A percentile compares a stretch with the other conserved stretches of the same genome.
phyloP scores from a whole-genome alignment of 768 basidiomycete genomes.

The Thelephora ganbajun region DNA sequence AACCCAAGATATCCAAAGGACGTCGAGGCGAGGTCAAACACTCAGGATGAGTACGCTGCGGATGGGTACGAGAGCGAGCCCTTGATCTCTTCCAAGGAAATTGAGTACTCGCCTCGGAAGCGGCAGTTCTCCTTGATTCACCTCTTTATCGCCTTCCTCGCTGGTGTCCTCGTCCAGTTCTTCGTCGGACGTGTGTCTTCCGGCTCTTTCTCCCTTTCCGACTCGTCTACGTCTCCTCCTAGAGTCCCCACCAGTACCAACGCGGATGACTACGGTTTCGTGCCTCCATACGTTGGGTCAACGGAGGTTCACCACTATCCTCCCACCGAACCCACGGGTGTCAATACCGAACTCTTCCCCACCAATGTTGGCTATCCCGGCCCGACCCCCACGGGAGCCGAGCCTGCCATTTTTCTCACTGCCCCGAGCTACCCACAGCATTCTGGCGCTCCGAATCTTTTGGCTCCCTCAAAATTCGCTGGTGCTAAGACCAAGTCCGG shows the following conservation, averaged over 20 bases:
- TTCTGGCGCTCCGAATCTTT: constrained; percentile 50
- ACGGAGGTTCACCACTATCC: constrained; percentile 59
- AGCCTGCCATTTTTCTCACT: constrained; percentile 57
- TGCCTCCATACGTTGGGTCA: constrained; percentile 59
- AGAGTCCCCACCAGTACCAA: not conserved
- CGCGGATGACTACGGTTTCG: constrained; percentile 22
- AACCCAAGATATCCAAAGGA: not conserved
- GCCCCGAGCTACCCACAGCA: constrained; percentile 72
- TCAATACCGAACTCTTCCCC: constrained; percentile 59
- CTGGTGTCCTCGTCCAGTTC: not conserved
- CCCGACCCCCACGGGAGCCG: constrained; percentile 67
- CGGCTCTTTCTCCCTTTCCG: not conserved
- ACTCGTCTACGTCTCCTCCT: not conserved
- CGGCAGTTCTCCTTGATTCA: not conserved
- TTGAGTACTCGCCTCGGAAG: not conserved
- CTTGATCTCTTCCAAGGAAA: not conserved
- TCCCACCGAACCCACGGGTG: constrained; percentile 61
- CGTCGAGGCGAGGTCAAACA: not conserved
- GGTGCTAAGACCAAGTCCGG: not conserved
- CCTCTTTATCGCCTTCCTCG: not conserved
- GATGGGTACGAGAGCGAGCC: not conserved
- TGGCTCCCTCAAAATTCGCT: constrained; percentile 29
- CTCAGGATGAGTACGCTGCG: not conserved
- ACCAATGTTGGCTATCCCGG: constrained; percentile 67
- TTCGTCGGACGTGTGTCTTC: not conserved